Evolutionary conservation across 805 yeast genomes (phyloP), one percentile per base, ranked within the genome.

Genomic region (Kodamaea kaohsiungensis): DNA sequence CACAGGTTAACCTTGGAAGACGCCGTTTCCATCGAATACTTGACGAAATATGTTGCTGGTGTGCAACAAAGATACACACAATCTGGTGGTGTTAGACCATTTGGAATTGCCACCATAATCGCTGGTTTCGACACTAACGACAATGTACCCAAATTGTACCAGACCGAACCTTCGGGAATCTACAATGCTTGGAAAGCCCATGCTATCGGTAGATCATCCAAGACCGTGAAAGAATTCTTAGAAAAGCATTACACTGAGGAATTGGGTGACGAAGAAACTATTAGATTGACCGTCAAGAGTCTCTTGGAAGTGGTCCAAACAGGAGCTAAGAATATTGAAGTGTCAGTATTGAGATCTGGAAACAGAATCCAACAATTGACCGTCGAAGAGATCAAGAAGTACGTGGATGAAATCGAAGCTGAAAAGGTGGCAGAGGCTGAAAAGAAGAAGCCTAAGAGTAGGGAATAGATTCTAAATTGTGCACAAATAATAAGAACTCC

Each of bases 151-250:
- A 86, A 83, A 68, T 81, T 95, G 60, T 95, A 87, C 74, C 96
- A 89, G 71, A 95, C 99, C 10, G 99, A 95, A 71, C 99, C 99
- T 43, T 89, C 96, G 47, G 99, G 99, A 22, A 93, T 95, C 60
- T 93, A 88, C 69, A 89, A 96, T 48, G 96, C 97, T 2, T 95
- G 99, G 99, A 90, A 92, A 70, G 98, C 98, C 35, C 93, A 90
- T 68, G 91, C 98, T 16, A 95, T 95, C 65, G 99, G 99, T 55
- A 85, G 97, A 67, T 88, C 95, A 57, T 83, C 95, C 58, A 93
- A 95, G 71, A 93, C 98, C 2, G 98, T 95, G 37, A 86, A 96
- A 62, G 99, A 95, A 70, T 89, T 92, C 63, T 81, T 95, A 70
- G 99, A 95, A 70, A 92, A 91, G 75, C 89, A 90, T 65, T 91